These are phyloP conservation scores for Aspergillus caelatus DNA, from an alignment of 2,329 filamentous ascomycete species.

Conservation along the genomic window DNA sequence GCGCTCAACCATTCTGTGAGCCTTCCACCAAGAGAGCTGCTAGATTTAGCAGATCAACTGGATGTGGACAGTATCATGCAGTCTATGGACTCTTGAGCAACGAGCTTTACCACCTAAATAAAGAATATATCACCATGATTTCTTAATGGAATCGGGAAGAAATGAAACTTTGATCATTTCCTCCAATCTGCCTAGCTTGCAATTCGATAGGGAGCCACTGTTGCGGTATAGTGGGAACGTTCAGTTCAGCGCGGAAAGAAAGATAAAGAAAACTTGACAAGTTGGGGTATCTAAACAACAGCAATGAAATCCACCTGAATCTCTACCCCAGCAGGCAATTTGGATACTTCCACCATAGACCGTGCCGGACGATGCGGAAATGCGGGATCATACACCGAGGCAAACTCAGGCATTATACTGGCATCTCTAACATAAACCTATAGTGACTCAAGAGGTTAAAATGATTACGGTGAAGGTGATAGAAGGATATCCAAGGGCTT, in stretches of 20 bases:
- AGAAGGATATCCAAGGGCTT: neutral
- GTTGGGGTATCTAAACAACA: neutral
- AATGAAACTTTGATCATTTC: neutral
- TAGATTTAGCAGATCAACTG: conserved; percentile 30
- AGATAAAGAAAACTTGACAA: neutral
- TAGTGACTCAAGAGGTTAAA: neutral
- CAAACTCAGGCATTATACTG: conserved; percentile 13
- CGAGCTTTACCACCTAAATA: neutral
- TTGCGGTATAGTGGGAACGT: neutral
- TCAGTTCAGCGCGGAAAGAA: neutral
- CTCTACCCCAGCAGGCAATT: conserved; percentile 16
- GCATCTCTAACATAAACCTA: conserved; percentile 23
- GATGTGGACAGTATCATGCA: conserved; percentile 12
- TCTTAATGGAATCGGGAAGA: neutral
- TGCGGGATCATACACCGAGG: conserved; percentile 12
- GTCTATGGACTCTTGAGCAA: neutral
- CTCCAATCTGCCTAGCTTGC: neutral
- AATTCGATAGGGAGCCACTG: no score
- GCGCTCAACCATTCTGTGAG: conserved; percentile 27
- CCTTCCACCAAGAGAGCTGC: conserved; percentile 26
- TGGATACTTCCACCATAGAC: conserved; percentile 19
- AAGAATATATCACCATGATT: neutral
- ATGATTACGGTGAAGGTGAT: no score
- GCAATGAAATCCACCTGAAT: conserved; percentile 18
- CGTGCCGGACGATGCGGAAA: conserved; percentile 19